These are phyloP conservation scores for Allium sativum DNA, from an alignment of 106 monocot genomes.

Conservation along the genomic window DNA sequence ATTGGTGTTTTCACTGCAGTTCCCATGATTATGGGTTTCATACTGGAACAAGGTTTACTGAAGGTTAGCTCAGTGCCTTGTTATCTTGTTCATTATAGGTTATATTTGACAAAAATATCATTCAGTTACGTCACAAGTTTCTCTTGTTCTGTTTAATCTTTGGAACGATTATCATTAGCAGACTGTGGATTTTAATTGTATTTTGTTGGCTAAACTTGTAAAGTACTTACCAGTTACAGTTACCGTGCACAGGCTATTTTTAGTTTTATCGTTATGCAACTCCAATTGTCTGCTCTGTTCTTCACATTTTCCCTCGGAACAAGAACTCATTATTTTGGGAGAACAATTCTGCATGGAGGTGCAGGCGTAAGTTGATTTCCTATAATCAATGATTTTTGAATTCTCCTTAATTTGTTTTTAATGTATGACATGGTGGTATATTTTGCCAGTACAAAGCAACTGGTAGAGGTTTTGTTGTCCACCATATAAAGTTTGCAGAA, in stretches of 20 bases:
- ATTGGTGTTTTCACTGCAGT: conserved; percentile 96
- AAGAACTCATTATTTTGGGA: conserved; percentile 89
- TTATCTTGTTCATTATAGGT: too few relatives aligned
- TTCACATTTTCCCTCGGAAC: conserved; percentile 99
- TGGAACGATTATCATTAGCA: too few relatives aligned
- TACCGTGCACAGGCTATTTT: conserved; percentile 85
- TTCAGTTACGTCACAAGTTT: too few relatives aligned
- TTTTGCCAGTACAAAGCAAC: conserved; percentile 75
- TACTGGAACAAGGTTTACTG: conserved; percentile 65
- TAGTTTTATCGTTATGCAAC: conserved; percentile 91
- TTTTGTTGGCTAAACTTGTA: background rate
- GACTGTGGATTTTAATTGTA: background rate
- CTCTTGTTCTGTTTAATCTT: too few relatives aligned
- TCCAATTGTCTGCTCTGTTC: conserved; percentile 83
- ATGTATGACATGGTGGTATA: conserved; percentile 6
- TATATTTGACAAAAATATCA: too few relatives aligned
- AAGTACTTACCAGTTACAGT: background rate
- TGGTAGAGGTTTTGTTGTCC: conserved; percentile 98
- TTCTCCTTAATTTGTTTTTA: background rate
- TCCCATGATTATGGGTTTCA: conserved; percentile 97
- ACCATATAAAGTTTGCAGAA: conserved; percentile 87
- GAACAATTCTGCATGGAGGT: conserved; percentile 98
- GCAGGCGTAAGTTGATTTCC: conserved; percentile 46
- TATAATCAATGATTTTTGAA: background rate
- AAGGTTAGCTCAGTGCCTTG: conserved; percentile 35